Conservation (phyloP, 192 early-diverging fungal genomes). For the Backusella sp. region DNA sequence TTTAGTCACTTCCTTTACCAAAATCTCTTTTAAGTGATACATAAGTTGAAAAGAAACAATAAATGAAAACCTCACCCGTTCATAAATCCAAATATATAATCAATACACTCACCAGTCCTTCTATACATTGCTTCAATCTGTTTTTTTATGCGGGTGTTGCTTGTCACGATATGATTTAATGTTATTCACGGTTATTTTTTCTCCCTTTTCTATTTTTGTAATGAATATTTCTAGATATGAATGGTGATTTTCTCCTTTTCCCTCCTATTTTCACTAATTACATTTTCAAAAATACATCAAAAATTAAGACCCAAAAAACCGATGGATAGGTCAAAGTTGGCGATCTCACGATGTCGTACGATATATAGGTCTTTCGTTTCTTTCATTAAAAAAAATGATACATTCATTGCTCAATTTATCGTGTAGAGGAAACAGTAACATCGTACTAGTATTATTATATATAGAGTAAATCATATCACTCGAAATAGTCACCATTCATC, state of each 20-base stretch:
- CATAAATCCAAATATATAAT: too few relatives aligned
- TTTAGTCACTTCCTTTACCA: constrained; percentile 55
- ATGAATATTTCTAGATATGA: not conserved
- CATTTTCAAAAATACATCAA: not conserved
- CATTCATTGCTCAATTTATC: not conserved
- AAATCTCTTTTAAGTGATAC: constrained; percentile 39
- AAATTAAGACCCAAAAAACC: not conserved
- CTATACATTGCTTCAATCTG: constrained; percentile 69
- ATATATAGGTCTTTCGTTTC: not conserved
- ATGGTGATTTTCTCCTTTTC: not conserved
- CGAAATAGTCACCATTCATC: not conserved
- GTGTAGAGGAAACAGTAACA: not conserved
- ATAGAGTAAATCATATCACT: not conserved
- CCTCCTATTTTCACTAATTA: not conserved
- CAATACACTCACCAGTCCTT: constrained; percentile 29
- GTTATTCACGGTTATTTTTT: not conserved
- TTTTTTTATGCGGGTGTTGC: constrained; percentile 21
- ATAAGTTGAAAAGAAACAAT: not conserved
- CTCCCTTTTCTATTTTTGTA: not conserved
- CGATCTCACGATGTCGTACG: not conserved
- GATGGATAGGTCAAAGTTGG: not conserved
- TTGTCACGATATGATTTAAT: not conserved
- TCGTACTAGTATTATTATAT: not conserved
- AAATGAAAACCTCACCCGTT: constrained; percentile 13
- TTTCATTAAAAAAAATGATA: not conserved